Percentiles rank a stretch among this genome's conserved stretches.
These are phyloP conservation scores for Choanephora cucurbitarum DNA, from an alignment of 371 early-diverging fungal genomes.

Conservation along the genomic window DNA sequence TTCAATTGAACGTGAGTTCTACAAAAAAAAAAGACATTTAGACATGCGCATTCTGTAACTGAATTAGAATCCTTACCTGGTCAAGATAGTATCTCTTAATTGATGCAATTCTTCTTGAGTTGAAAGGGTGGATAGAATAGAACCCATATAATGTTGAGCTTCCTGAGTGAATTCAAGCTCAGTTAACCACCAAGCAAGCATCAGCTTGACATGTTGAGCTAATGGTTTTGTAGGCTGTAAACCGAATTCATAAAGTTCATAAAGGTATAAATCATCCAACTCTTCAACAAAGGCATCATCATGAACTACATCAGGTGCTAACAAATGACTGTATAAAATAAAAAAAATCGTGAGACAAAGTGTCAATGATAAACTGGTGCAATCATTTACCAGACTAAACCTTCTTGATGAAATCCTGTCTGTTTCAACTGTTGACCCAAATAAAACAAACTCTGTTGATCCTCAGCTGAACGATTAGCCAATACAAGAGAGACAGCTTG, in stretches of 20 bases:
- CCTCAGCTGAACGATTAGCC: slow-evolving; percentile 81
- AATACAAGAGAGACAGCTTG: slow-evolving; percentile 71
- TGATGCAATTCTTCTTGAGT: neutral
- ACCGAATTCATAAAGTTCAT: slow-evolving; percentile 85
- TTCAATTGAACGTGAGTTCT: slow-evolving; percentile 3
- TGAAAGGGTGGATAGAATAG: slow-evolving; percentile 63
- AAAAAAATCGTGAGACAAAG: slow-evolving; percentile 4
- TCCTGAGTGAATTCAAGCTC: slow-evolving; percentile 75
- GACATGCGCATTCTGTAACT: too few relatives aligned
- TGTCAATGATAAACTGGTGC: neutral
- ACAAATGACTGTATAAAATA: slow-evolving; percentile 55
- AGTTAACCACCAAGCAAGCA: slow-evolving; percentile 78
- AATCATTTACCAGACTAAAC: slow-evolving; percentile 78
- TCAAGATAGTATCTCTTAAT: neutral
- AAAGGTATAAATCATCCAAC: slow-evolving; percentile 63
- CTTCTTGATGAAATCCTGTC: slow-evolving; percentile 57
- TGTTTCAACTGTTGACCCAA: slow-evolving; percentile 75
- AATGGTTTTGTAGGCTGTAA: slow-evolving; percentile 34
- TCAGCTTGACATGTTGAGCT: slow-evolving; percentile 84
- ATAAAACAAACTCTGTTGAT: slow-evolving; percentile 64
- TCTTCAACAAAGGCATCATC: slow-evolving; percentile 55
- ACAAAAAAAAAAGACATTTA: too few relatives aligned
- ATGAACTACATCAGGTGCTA: slow-evolving; percentile 64
- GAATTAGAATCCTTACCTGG: too few relatives aligned
- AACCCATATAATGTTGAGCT: slow-evolving; percentile 74